Evolutionary conservation across 441 rosid genomes (phyloP), one percentile per base, ranked within the genome.

Genomic region (Mallotus repandus): DNA sequence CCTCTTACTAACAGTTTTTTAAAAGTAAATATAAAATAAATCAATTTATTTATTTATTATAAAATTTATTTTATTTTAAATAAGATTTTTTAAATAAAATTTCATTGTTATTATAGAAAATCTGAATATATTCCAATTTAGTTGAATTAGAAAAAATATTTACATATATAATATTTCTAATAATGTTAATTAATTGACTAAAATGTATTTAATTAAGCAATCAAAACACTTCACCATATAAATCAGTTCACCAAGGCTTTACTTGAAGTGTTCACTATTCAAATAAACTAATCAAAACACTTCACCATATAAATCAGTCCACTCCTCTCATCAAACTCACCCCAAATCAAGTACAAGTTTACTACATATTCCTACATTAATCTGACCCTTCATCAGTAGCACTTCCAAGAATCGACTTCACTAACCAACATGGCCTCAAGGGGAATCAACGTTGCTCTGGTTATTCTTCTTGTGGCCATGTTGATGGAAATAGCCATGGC

Each of bases 401-500:
- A 29, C n/a, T 63, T 72, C 10, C 35, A 13, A 63, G 46, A 52
- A 38, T 9, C 46, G 9, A 14, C 10, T 45, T 16, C n/a, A 53
- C 9, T 63, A 53, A 45, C 41, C 69, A 80, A 61, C 61, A 74
- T 79, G 79, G 74, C 78, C 77, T 76, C 78, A 63, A 74, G 63
- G 56, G 71, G 58, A 41, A 6, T 25, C 29, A 25, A 25, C 29
- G 29, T 25, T 25, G 29, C 29, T 25, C 29, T 25, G 29, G 1
- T 25, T 25, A 25, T 25, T 25, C 29, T 25, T 2, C 29, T 25
- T 25, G 76, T 77, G 75, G 79, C 79, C 68, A 38, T 81, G 76
- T 73, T 80, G 21, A 81, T 75, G 80, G 79, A 45, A 0, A 69
- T 81, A 25, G 78, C 84, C 71, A 62, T n/a, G 68, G 86, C 89